Evolutionary conservation across 176 grass and related monocot genomes (phyloP), one percentile per base, ranked within the genome.

Genomic region (Rhipidocladum racemiflorum): DNA sequence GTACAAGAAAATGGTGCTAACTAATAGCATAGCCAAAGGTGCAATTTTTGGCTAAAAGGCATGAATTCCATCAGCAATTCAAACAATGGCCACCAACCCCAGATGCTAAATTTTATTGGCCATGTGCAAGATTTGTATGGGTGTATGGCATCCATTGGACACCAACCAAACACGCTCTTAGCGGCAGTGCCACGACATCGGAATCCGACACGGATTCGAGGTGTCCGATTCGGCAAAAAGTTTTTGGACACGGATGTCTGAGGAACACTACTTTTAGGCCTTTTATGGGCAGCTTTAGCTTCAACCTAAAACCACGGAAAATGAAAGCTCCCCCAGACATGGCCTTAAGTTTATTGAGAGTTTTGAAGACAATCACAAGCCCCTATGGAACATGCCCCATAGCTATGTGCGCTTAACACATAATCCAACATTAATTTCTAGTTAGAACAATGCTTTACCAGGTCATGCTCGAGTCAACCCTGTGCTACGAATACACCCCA

Each of bases 21-120:
- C 8, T 60, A 70, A 74, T 80, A 40, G 29, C 67, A 79, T 59
- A 57, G 49, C 29, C 49, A 72, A 78, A 74, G 29, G 77, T 35
- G 10, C 20, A 50, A 18, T 2, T 17, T 84, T 39, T 49, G 10
- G 40, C 15, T 24, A 38, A 32, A 85, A 40, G 51, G 11, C 8
- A 3, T 14, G 50, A 10, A 72, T 36, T 48, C 18, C 4, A 42
- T 39, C 3, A 44, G 65, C 18, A 20, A 6, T 2, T 1, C 27
- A 68, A 25, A 25, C 28, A 67, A 72, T 30, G 8, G 17, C 1
- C 6, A 44, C 15, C 28, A 17, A 46, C 2, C 27, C 16, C 21
- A 35, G 5, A 65, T 28, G 10, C 28, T 45, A 65, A 25, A 28
- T 65, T 66, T 12, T 32, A 34, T 23, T 15, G 2, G 34, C 32